Evolutionary conservation across 202 grass and related monocot species (phyloP), one percentile per base, ranked within the genome.

Genomic region (Musa balbisiana): DNA sequence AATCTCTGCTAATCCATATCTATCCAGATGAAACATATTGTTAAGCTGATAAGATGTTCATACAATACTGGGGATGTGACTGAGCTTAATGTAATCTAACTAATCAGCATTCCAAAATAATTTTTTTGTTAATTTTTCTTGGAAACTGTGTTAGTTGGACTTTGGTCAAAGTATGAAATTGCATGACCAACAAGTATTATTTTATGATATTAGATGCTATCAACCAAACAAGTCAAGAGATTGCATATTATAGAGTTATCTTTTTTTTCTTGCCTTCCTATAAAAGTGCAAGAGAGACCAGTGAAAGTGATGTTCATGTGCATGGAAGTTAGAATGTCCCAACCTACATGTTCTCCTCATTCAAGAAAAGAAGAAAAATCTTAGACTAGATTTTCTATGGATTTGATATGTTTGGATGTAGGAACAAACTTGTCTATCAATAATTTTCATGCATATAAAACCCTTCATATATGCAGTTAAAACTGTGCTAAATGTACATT

Each of bases 241-340:
- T 16, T 60, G 8, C 56, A 20, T 60, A 16, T n/a, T 60, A n/a
- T 60, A 21, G 6, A 21, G 56, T 60, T 16, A 60, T 21, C 33
- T 60, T 60, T 60, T 60, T 8, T 21, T 21, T 60, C 21, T 19
- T 60, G n/a, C 56, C 56, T 60, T 60, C 17, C 16, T 20, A 60
- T 60, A 60, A 60, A 19, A 59, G n/a, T 49, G 15, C 43, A 69
- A 9, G 15, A 19, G 10, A 69, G 66, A 49, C 8, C 17, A 17
- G 23, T 51, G 73, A 90, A 50, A 67, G 73, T 19, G 84, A 87
- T 68, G 64, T 51, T 67, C 84, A 90, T 90, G 84, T 90, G 82
- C 62, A 75, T 33, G 64, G 73, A 66, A 55, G 80, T 85, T 82
- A n/a, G 77, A 49, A 62, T 70, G 67, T 70, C 67, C 16, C 16